Conservation (phyloP, 306 rosid species). For the Rosa rugosa region DNA sequence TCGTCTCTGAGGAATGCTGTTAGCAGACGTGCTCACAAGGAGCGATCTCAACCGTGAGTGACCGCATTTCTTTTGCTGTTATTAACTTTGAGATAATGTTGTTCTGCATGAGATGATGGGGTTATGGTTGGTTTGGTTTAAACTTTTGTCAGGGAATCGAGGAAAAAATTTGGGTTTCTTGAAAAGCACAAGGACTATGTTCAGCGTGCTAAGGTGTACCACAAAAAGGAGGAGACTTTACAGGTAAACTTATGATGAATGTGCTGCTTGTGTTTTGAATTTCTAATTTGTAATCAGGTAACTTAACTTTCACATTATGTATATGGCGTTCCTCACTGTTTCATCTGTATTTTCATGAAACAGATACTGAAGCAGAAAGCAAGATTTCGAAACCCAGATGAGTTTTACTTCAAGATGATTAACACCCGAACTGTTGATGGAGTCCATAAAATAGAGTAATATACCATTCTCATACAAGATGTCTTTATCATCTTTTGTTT, state of each 20-base stretch:
- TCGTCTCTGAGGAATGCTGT: constrained; percentile 77
- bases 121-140: neutral
- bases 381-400: constrained; percentile 66
- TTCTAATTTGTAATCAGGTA: neutral
- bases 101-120: neutral
- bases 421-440: constrained; percentile 55
- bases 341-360: constrained; percentile 13
- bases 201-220: constrained; percentile 68
- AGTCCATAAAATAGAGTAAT: constrained; percentile 63
- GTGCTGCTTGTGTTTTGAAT: neutral
- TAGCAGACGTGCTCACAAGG: constrained; percentile 74
- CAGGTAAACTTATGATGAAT: constrained; percentile 37
- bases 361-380: constrained; percentile 86
- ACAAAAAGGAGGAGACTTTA: constrained; percentile 62
- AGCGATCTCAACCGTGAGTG: constrained; percentile 79
- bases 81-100: neutral
- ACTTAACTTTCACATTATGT: neutral
- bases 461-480: neutral
- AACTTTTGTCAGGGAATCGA: constrained; percentile 44
- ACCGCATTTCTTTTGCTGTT: neutral
- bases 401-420: constrained; percentile 79
- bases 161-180: constrained; percentile 70
- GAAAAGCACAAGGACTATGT: constrained; percentile 94
- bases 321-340: neutral
- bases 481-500: constrained; percentile 3